Evolutionary conservation across 2,329 filamentous ascomycete genomes (phyloP).

Genomic region (Metarhizium anisopliae): DNA sequence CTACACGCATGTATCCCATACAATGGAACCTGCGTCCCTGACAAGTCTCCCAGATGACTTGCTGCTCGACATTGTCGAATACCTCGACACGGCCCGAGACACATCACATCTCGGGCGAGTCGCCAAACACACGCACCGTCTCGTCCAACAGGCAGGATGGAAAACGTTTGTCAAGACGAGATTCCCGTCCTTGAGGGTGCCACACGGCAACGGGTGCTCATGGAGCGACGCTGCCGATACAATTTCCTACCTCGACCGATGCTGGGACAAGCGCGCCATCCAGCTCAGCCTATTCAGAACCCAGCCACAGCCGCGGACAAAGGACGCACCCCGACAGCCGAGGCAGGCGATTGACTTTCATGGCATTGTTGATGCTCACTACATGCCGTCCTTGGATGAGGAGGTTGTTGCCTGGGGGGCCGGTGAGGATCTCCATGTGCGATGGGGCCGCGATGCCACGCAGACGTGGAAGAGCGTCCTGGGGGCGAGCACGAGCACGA

Average conservation of each 20-base stretch:
- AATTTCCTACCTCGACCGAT: conserved; percentile 41
- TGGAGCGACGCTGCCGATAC: conserved; percentile 34
- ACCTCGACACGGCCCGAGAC: conserved; percentile 40
- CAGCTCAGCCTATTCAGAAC: conserved; percentile 19
- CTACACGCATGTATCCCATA: background rate
- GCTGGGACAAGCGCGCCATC: conserved; percentile 42
- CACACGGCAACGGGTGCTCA: conserved; percentile 12
- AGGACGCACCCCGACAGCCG: conserved; percentile 16
- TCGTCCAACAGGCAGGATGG: conserved; percentile 38
- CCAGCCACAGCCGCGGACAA: background rate
- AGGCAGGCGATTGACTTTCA: conserved; percentile 32
- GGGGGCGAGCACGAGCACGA: conserved; percentile 23
- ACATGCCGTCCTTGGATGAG: conserved; percentile 24
- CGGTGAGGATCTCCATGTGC: conserved; percentile 40
- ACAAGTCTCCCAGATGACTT: conserved; percentile 40
- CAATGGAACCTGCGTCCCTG: conserved; percentile 19
- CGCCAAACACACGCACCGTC: conserved; percentile 28
- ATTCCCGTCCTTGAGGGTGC: conserved; percentile 32
- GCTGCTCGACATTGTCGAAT: conserved; percentile 36
- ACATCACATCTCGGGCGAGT: conserved; percentile 31
- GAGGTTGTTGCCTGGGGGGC: conserved; percentile 43
- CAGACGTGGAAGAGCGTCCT: conserved; percentile 27
- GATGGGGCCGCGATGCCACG: conserved; percentile 21
- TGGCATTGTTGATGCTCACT: conserved; percentile 36
- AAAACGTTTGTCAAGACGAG: conserved; percentile 35